These are phyloP conservation scores for Ceratocystis cacaofunesta DNA, from an alignment of 2,329 filamentous ascomycete genomes.

Conservation along the genomic window DNA sequence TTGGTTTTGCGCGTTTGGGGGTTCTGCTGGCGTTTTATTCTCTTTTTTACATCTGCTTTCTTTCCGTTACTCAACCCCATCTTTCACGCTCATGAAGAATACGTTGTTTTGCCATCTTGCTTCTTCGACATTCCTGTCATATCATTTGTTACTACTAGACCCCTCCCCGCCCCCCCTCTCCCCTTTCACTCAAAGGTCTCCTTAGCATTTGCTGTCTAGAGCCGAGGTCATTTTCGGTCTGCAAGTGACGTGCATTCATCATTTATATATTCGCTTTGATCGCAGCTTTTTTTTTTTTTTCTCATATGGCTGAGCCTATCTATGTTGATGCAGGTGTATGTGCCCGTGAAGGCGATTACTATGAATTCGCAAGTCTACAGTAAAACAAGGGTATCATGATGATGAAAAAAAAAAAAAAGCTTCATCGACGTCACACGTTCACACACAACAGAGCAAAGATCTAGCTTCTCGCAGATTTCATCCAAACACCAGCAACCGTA, in stretches of 20 bases:
- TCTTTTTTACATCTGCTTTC: not conserved
- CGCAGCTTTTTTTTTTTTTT: not conserved
- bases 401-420: not conserved
- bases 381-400: not conserved
- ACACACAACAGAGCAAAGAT: not conserved
- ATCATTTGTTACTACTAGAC: not conserved
- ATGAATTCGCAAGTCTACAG: not conserved
- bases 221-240: not conserved
- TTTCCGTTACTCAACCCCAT: not conserved
- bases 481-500: not conserved
- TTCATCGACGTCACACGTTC: not conserved
- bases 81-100: not conserved
- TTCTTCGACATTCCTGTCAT: not conserved
- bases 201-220: too few species aligned
- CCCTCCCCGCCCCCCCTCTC: not conserved
- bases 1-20: not conserved
- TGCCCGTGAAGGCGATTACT: too few species aligned
- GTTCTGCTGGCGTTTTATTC: not conserved
- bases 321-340: too few species aligned
- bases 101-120: not conserved
- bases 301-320: too few species aligned
- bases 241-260: not conserved
- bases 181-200: not conserved
- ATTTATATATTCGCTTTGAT: not conserved
- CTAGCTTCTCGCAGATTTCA: too few species aligned